Base-by-base conservation (phyloP, 345 rosid species). In the Gossypium rotundifolium region DNA sequence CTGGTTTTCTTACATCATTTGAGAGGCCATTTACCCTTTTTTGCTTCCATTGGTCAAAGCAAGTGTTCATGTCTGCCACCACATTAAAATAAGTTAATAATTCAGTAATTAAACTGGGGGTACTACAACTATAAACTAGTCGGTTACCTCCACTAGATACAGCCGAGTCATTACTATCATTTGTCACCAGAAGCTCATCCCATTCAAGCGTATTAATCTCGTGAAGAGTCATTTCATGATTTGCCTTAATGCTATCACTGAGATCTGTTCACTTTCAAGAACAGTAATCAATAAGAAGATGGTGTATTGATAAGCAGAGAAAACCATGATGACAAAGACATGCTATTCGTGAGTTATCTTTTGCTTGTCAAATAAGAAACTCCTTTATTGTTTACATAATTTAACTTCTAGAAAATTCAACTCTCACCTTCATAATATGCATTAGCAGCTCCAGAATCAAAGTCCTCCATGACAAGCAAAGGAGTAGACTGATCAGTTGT, bases 161-260 rank as follows among this genome's bases (percentile, higher is more conserved):
- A 70, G 80, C 60, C 20, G 74, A 81, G 77, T 77, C 74, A 69
- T 78, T 75, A 67, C 79, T 79, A 81, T 88, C 88, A 63, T 85
- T 88, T 59, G 83, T 70, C 69, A 88, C 85, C 64, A 92, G 77
- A 63, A 90, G 89, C 79, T 95, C 96, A 79, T 95, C 97, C 99
- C 99, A 95, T 73, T 95, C 99, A 78, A 95, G 97, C 13, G 98
- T 95, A 81, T 93, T 95, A 80, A 95, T 80, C 80, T 95, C 99
- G 52, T 86, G 96, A 84, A 95, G 89, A 81, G 81, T 86, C 84
- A 79, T 81, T 79, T 88, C 94, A 78, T 88, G 89, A 81, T 82
- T 87, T 79, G 77, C 89, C 0, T 87, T 81, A 60, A 65, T 77
- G 75, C 51, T 77, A 75, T 84, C 86, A 78, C 83, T 76, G 62